phyloP scores from a whole-genome alignment of 805 yeast genomes.

The Ogataea salicorniae region DNA sequence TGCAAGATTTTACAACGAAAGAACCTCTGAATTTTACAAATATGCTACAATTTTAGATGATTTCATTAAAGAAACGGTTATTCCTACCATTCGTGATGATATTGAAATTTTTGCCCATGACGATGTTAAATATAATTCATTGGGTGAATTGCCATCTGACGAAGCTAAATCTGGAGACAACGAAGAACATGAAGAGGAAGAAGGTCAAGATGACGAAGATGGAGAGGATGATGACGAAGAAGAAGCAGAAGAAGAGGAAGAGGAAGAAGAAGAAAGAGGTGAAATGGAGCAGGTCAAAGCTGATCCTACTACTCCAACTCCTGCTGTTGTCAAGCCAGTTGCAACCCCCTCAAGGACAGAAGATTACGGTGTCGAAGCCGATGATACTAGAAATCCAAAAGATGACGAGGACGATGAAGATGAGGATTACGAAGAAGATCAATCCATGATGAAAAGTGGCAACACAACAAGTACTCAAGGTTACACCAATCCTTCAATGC shows the following conservation, averaged over 20 bases:
- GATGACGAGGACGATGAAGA: conserved; percentile 18
- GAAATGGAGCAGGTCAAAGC: neutral
- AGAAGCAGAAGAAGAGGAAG: neutral
- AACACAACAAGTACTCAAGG: neutral
- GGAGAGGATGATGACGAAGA: neutral
- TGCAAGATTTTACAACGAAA: conserved; percentile 78
- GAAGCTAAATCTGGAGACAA: conserved; percentile 14
- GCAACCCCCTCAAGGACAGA: conserved; percentile 1
- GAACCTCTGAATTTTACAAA: conserved; percentile 58
- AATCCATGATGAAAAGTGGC: neutral
- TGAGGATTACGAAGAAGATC: conserved; percentile 13
- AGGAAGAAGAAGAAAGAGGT: neutral
- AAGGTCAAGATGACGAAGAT: conserved; percentile 20
- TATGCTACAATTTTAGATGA: conserved; percentile 61
- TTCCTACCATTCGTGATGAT: conserved; percentile 45
- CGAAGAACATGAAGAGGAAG: conserved; percentile 16
- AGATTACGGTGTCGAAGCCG: conserved; percentile 13
- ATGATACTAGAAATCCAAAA: conserved; percentile 19
- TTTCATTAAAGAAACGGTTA: conserved; percentile 39
- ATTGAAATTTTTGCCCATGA: conserved; percentile 32
- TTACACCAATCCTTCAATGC: neutral
- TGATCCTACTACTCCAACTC: neutral
- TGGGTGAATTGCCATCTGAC: conserved; percentile 65
- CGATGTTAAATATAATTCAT: conserved; percentile 48
- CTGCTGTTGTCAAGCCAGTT: neutral